Conservation (phyloP, 306 rosid species). For the Medicago lupulina region DNA sequence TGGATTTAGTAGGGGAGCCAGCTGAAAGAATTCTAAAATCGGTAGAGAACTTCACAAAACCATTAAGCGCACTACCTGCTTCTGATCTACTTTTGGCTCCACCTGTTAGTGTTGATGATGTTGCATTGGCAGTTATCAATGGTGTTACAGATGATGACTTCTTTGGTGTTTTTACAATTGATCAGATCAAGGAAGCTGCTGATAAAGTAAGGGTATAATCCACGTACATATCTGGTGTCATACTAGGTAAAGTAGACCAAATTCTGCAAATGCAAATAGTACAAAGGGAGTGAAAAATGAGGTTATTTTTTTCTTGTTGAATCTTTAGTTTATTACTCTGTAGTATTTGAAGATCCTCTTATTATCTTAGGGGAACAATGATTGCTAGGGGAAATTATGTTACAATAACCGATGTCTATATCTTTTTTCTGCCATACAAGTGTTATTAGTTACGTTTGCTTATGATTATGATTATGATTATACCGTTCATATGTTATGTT, state of each 20-base stretch:
- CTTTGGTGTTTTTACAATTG: constrained; percentile 85
- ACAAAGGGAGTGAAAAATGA: constrained; percentile 11
- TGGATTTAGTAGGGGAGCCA: constrained; percentile 86
- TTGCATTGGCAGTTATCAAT: constrained; percentile 76
- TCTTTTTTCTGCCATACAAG: background rate
- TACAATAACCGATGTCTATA: background rate
- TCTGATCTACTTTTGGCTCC: constrained; percentile 86
- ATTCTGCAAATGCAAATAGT: background rate
- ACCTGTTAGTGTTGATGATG: constrained; percentile 89
- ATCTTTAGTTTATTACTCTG: background rate
- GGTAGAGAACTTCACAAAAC: constrained; percentile 75
- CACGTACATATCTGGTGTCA: constrained; percentile 1
- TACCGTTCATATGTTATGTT: background rate
- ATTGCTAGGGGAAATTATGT: no score
- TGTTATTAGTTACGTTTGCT: background rate
- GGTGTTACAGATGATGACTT: constrained; percentile 80
- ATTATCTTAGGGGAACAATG: background rate
- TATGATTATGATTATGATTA: background rate
- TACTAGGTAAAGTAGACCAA: constrained; percentile 3
- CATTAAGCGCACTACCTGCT: constrained; percentile 85
- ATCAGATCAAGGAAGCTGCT: constrained; percentile 96
- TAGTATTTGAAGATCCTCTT: background rate
- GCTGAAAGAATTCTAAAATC: constrained; percentile 72
- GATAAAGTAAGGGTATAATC: constrained; percentile 64
- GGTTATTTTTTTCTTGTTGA: constrained; percentile 25